Evolutionary conservation across 306 rosid species (phyloP).

Genomic region (Rosa multiflora): DNA sequence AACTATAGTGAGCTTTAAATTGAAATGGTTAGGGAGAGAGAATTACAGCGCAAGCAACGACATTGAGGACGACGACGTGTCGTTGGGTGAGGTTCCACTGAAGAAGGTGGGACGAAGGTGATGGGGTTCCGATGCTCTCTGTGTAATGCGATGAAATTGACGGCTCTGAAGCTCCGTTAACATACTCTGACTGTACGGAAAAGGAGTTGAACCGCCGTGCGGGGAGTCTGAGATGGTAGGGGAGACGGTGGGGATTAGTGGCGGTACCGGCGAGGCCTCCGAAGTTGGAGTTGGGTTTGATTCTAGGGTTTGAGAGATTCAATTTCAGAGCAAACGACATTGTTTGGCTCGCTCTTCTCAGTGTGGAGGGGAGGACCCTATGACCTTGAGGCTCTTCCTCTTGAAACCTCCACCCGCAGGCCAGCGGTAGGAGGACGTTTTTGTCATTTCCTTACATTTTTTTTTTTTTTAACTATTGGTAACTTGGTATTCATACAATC

Average conservation of each 20-base stretch:
- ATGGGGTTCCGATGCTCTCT: constrained; percentile 47
- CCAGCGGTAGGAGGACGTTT: background rate
- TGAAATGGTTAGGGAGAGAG: background rate
- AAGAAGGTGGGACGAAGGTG: constrained; percentile 35
- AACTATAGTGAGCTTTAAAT: background rate
- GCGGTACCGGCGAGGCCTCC: constrained; percentile 15
- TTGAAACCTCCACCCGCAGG: background rate
- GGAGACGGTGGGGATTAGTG: constrained; percentile 9
- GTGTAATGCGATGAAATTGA: constrained; percentile 41
- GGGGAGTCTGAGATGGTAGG: constrained; percentile 21
- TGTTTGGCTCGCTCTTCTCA: constrained; percentile 10
- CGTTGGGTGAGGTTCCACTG: constrained; percentile 60
- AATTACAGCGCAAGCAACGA: constrained; percentile 69
- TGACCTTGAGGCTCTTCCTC: background rate
- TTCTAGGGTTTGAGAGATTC: constrained; percentile 35
- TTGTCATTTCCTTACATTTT: background rate
- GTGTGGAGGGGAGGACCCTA: constrained; percentile 2
- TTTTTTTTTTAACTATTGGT: too few species aligned
- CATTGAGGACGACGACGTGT: constrained; percentile 64
- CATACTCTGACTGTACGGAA: constrained; percentile 30
- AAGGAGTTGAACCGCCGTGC: constrained; percentile 29
- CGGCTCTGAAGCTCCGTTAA: constrained; percentile 20
- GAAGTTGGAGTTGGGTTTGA: constrained; percentile 8
- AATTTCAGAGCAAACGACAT: constrained; percentile 47
- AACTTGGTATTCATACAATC: too few species aligned